Evolutionary conservation across 1,284 basidiomycete genomes (phyloP).

Genomic region (Melampsora larici-populina): DNA sequence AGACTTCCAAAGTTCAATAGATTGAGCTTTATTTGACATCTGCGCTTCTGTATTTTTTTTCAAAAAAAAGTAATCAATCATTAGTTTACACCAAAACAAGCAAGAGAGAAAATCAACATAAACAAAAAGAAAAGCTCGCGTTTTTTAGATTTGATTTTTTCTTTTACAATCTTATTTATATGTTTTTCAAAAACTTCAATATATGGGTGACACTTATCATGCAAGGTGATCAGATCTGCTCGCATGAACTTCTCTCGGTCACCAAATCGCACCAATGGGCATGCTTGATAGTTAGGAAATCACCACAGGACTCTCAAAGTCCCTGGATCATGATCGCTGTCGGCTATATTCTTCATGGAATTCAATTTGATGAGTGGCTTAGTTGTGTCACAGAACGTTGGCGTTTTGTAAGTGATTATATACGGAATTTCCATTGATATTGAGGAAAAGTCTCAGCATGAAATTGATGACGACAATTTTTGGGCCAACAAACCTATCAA

Average conservation of each 20-base stretch:
- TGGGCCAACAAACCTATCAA: conserved; percentile 66
- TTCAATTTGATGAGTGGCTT: conserved; percentile 81
- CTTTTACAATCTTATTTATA: no score
- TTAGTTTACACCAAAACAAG: no score
- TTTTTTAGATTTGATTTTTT: no score
- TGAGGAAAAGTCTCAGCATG: no score
- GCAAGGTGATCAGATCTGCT: conserved; percentile 84
- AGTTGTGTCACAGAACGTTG: conserved; percentile 54
- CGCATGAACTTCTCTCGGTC: conserved; percentile 76
- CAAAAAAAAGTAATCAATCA: no score
- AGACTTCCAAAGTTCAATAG: no score
- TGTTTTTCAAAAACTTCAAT: no score
- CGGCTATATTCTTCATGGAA: conserved; percentile 62
- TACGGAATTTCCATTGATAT: conserved; percentile 29
- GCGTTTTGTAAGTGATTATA: background rate
- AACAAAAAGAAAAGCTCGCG: no score
- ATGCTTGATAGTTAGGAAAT: conserved; percentile 70
- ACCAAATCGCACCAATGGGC: conserved; percentile 70
- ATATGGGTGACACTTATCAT: conserved; percentile 68
- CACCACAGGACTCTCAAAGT: conserved; percentile 59
- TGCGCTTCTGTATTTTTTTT: no score
- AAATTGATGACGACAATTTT: conserved; percentile 51
- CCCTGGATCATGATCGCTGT: conserved; percentile 54
- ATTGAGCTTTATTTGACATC: no score
- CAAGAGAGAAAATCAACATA: no score